Percentiles rank a stretch among this genome's conserved stretches.
phyloP scores from a whole-genome alignment of 768 basidiomycete genomes.

The Pleurotus eryngii region DNA sequence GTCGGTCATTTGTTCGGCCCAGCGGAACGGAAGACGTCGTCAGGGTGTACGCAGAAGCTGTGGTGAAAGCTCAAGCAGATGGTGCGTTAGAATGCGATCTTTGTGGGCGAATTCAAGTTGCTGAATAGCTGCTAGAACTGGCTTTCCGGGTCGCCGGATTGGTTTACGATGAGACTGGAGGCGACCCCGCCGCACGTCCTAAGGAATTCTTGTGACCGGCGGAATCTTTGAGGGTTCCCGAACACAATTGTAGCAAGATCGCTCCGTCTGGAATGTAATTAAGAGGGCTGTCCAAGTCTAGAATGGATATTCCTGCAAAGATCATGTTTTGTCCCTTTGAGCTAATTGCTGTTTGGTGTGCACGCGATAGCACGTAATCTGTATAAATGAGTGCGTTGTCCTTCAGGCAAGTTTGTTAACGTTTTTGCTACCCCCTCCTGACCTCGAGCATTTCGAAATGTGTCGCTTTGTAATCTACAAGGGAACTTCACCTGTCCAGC shows the following conservation, averaged over 20 bases:
- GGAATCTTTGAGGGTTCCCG: background rate
- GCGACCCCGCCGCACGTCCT: slow-evolving; percentile 74
- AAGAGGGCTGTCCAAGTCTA: too few species aligned
- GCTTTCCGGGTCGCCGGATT: slow-evolving; percentile 83
- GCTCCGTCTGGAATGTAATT: too few species aligned
- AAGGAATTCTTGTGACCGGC: slow-evolving; percentile 64
- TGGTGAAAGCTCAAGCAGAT: slow-evolving; percentile 68
- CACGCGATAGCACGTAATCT: slow-evolving; percentile 7
- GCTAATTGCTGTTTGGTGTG: background rate
- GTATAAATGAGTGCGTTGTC: slow-evolving; percentile 4
- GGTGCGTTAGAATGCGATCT: slow-evolving; percentile 50
- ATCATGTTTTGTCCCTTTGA: background rate
- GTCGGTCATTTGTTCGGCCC: slow-evolving; percentile 91
- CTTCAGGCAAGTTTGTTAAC: too few species aligned
- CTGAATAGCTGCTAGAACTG: slow-evolving; percentile 50
- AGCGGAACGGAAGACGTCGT: slow-evolving; percentile 99
- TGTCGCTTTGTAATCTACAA: slow-evolving; percentile 95
- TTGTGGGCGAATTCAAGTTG: background rate
- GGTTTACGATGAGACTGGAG: slow-evolving; percentile 80
- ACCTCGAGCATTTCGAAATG: slow-evolving; percentile 37
- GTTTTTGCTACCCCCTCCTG: too few species aligned
- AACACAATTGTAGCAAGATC: background rate
- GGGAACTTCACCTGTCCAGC: slow-evolving; percentile 87
- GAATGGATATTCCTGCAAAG: too few species aligned
- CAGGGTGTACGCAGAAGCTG: slow-evolving; percentile 94